Evolutionary conservation across 2,329 filamentous ascomycete genomes (phyloP).

Genomic region (Gaeumannomyces tritici): DNA sequence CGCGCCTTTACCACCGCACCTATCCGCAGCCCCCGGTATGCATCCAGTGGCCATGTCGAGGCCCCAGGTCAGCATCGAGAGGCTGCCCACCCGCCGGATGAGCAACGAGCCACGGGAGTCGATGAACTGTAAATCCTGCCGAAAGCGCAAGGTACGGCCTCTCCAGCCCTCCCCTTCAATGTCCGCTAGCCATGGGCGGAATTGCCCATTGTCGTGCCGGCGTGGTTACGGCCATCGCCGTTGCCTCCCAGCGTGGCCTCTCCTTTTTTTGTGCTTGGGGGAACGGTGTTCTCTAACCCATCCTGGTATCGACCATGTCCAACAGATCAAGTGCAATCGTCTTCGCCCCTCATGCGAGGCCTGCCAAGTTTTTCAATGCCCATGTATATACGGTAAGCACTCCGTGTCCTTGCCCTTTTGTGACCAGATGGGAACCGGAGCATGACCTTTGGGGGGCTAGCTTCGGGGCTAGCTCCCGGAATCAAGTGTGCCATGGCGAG

Average conservation of each 20-base stretch:
- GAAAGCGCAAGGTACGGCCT: conserved; percentile 72
- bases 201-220: too few species aligned
- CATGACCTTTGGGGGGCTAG: too few species aligned
- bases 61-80: conserved; percentile 73
- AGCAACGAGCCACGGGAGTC: conserved; percentile 73
- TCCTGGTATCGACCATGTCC: not conserved
- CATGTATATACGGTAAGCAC: conserved; percentile 73
- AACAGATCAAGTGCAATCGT: conserved; percentile 84
- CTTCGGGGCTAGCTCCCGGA: too few species aligned
- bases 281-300: too few species aligned
- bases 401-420: not conserved
- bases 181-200: not conserved
- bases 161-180: not conserved
- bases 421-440: too few species aligned
- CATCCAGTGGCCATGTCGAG: conserved; percentile 54
- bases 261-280: not conserved
- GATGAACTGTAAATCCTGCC: conserved; percentile 94
- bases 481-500: too few species aligned
- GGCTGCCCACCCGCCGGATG: conserved; percentile 60
- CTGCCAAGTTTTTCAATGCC: conserved; percentile 80
- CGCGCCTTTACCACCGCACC: conserved; percentile 30
- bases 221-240: too few species aligned
- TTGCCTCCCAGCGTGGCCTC: too few species aligned
- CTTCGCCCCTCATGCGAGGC: conserved; percentile 78
- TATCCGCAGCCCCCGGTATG: conserved; percentile 20